These are phyloP conservation scores for Metschnikowia cerradonensis DNA, from an alignment of 805 yeast species.

Conservation along the genomic window DNA sequence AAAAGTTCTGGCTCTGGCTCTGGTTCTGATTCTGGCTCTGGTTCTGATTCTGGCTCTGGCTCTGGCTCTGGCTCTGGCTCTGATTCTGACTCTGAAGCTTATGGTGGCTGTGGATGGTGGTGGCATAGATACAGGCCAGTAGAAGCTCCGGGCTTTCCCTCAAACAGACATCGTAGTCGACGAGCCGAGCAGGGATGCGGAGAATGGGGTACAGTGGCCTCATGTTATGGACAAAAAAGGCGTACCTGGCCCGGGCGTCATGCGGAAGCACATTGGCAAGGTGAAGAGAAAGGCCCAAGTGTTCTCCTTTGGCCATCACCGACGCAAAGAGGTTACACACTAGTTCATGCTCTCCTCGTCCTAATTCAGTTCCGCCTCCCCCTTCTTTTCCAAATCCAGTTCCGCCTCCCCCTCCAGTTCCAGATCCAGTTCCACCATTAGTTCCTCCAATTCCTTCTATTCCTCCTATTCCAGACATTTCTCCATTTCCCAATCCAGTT, in stretches of 20 bases:
- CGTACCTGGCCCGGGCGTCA: constrained; percentile 32
- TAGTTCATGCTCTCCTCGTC: background rate
- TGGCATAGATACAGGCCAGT: constrained; percentile 42
- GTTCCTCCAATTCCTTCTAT: background rate
- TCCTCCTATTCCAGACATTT: background rate
- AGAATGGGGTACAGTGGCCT: constrained; percentile 48
- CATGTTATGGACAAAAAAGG: constrained; percentile 35
- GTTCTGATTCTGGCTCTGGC: too few relatives aligned
- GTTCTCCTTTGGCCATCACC: background rate
- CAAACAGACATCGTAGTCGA: constrained; percentile 37
- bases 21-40: too few relatives aligned
- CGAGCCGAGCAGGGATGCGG: constrained; percentile 33
- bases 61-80: too few relatives aligned
- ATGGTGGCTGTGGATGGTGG: constrained; percentile 41
- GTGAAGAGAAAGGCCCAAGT: background rate
- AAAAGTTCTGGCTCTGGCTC: too few relatives aligned
- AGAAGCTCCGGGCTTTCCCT: constrained; percentile 43
- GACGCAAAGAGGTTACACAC: background rate
- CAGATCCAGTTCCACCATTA: too few relatives aligned
- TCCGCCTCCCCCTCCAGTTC: too few relatives aligned
- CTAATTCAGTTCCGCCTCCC: background rate
- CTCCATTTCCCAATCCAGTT: too few relatives aligned
- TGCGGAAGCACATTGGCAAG: constrained; percentile 11
- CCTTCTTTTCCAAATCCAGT: too few relatives aligned
- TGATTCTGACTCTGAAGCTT: background rate